A percentile compares a stretch with the other conserved stretches of the same genome.
These are phyloP conservation scores for Cutaneotrichosporon cyanovorans DNA, from an alignment of 1,284 basidiomycete species.

Conservation along the genomic window DNA sequence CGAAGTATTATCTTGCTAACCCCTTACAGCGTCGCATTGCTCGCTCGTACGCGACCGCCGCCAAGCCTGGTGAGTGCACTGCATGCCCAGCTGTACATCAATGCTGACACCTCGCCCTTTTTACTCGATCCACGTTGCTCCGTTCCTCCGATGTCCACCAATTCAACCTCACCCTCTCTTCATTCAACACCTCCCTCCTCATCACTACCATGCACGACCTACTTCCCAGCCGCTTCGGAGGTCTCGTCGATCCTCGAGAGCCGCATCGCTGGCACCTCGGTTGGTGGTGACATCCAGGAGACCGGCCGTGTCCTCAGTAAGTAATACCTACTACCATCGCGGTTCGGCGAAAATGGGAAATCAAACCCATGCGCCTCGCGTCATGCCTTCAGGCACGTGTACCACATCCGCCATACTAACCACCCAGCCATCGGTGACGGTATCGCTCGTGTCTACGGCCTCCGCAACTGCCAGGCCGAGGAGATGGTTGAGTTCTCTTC, in stretches of 20 bases:
- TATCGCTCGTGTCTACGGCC: constrained; percentile 97
- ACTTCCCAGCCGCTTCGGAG: constrained; percentile 94
- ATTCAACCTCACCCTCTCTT: constrained; percentile 1
- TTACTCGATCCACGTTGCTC: constrained; percentile 3
- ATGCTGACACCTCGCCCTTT: neutral
- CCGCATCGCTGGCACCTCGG: constrained; percentile 86
- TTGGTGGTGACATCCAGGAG: constrained; percentile 93
- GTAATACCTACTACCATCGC: no score
- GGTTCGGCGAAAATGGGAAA: no score
- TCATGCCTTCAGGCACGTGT: neutral
- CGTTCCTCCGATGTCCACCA: constrained; percentile 5
- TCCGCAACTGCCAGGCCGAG: constrained; percentile 77
- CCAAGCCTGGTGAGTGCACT: constrained; percentile 79
- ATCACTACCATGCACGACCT: no score
- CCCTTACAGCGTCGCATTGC: constrained; percentile 42
- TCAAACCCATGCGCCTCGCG: no score
- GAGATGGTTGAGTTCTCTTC: constrained; percentile 99
- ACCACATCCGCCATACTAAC: constrained; percentile 3
- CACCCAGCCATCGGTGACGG: constrained; percentile 96
- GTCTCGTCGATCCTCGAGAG: constrained; percentile 98
- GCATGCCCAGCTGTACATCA: neutral
- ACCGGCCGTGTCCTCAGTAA: constrained; percentile 94
- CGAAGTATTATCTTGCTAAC: no score
- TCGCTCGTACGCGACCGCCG: constrained; percentile 84
- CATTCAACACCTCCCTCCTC: constrained; percentile 4